Conservation (phyloP, 2,329 filamentous ascomycete genomes). For the Mollisia scopiformis region DNA sequence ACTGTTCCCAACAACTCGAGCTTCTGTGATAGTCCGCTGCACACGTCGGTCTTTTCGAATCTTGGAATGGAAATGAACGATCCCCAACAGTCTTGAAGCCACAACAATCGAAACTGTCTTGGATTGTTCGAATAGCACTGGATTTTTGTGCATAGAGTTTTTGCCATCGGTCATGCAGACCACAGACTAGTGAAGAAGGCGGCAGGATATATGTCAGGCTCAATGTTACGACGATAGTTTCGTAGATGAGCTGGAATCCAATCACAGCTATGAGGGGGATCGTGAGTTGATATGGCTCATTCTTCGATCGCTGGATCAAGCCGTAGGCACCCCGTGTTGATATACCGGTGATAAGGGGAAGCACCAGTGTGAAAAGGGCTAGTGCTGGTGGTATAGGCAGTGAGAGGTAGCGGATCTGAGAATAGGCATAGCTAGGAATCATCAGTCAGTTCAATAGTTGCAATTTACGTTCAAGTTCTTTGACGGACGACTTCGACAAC, state of each 20-base stretch:
- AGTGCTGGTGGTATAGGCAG: conserved; percentile 36
- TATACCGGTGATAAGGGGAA: conserved; percentile 35
- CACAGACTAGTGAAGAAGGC: conserved; percentile 46
- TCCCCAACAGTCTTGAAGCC: conserved; percentile 62
- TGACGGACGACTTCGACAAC: no score
- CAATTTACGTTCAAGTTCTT: no score
- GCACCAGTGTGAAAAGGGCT: conserved; percentile 32
- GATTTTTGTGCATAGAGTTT: conserved; percentile 56
- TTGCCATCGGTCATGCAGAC: conserved; percentile 60
- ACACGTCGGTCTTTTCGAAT: no score
- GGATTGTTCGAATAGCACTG: conserved; percentile 57
- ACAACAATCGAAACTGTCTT: conserved; percentile 69
- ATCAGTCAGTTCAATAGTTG: conserved; percentile 12
- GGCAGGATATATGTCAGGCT: conserved; percentile 35
- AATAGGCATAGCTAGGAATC: conserved; percentile 31
- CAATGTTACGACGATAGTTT: conserved; percentile 35
- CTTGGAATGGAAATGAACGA: conserved; percentile 64
- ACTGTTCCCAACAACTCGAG: conserved; percentile 54
- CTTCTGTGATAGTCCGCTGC: no score
- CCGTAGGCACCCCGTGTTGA: conserved; percentile 28
- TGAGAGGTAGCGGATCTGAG: conserved; percentile 32
- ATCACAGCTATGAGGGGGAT: conserved; percentile 34
- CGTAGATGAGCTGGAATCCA: conserved; percentile 36
- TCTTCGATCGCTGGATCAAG: conserved; percentile 26
- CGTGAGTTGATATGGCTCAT: conserved; percentile 29